Evolutionary conservation across 2,329 filamentous ascomycete species (phyloP).

Genomic region (Fusarium veterinarium): DNA sequence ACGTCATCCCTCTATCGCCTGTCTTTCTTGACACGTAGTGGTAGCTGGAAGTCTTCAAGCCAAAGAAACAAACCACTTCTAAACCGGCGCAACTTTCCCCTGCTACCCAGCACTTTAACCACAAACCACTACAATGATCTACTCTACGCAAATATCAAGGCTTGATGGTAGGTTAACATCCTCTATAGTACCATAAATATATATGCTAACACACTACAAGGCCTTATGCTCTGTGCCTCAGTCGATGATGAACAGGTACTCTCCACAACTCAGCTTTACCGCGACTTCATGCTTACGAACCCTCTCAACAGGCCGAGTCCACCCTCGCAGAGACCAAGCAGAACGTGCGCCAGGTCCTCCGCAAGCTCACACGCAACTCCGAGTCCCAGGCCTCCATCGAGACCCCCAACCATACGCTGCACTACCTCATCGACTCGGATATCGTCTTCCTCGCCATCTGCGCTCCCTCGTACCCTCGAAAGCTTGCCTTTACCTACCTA

Average conservation of each 20-base stretch:
- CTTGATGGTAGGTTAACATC: constrained; percentile 76
- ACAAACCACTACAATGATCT: constrained; percentile 71
- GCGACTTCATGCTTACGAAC: background rate
- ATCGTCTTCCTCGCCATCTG: constrained; percentile 95
- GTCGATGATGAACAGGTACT: constrained; percentile 87
- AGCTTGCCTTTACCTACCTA: constrained; percentile 98
- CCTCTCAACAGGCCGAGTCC: constrained; percentile 65
- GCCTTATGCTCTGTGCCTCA: constrained; percentile 93
- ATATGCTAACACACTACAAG: constrained; percentile 58
- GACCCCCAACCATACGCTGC: constrained; percentile 81
- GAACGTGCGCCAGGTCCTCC: constrained; percentile 90
- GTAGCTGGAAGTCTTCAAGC: constrained; percentile 12
- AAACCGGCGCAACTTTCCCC: constrained; percentile 5
- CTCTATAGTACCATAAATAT: background rate
- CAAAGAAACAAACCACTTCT: constrained; percentile 21
- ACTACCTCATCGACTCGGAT: constrained; percentile 87
- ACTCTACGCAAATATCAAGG: constrained; percentile 92
- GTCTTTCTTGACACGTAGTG: constrained; percentile 45
- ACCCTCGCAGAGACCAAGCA: constrained; percentile 88
- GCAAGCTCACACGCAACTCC: constrained; percentile 87
- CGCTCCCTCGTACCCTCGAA: constrained; percentile 93
- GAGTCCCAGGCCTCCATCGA: constrained; percentile 94
- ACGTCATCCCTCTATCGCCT: constrained; percentile 30
- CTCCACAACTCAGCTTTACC: background rate
- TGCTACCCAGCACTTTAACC: background rate